Percentiles rank a stretch among this genome's conserved stretches.
These are phyloP conservation scores for Leptomonas pyrrhocoris DNA, from an alignment of 208 protist species.

Conservation along the genomic window DNA sequence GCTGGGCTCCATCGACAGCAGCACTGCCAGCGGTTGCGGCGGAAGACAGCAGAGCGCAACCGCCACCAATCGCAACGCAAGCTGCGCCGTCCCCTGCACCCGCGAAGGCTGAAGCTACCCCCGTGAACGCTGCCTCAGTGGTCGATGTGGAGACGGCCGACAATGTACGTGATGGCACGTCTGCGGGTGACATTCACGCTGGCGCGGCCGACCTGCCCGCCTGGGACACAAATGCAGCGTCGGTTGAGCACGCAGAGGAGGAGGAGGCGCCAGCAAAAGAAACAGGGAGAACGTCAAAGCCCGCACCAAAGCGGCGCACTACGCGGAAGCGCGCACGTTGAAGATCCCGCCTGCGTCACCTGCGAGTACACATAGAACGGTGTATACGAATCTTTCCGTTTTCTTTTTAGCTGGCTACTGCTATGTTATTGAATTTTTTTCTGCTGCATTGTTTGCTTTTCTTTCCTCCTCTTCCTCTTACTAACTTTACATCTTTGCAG, in stretches of 20 bases:
- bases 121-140: too few relatives aligned
- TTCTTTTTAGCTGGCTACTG: not conserved
- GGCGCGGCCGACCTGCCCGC: not conserved
- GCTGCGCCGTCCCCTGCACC: not conserved
- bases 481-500: not conserved
- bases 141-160: too few relatives aligned
- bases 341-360: not conserved
- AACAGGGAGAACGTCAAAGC: not conserved
- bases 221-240: not conserved
- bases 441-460: not conserved
- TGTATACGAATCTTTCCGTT: not conserved
- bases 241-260: not conserved
- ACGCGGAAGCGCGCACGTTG: conserved; percentile 19
- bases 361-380: not conserved
- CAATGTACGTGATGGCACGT: too few relatives aligned
- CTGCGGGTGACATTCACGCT: too few relatives aligned
- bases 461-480: conserved; percentile 2
- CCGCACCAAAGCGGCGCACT: conserved; percentile 1
- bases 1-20: too few relatives aligned
- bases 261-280: not conserved
- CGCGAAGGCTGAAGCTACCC: too few relatives aligned
- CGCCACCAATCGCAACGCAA: not conserved
- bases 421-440: not conserved
- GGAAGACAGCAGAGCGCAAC: too few relatives aligned
- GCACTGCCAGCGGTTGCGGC: too few relatives aligned